Evolutionary conservation across 495 filamentous ascomycete species (phyloP).

Genomic region (Xylaria telfairii): DNA sequence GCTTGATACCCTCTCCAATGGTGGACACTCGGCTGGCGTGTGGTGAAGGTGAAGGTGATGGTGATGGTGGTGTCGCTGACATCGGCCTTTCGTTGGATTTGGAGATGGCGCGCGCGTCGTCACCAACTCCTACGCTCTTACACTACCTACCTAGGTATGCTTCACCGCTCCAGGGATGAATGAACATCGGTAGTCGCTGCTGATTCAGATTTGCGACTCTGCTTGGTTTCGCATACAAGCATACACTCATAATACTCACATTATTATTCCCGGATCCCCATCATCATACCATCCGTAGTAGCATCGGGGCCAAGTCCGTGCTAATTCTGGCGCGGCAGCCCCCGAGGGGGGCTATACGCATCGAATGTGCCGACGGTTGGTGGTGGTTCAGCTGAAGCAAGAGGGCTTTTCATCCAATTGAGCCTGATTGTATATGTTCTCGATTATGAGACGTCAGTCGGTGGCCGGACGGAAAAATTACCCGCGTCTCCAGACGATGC

Average conservation of each 20-base stretch:
- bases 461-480: slow-evolving; percentile 13
- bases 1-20: background rate
- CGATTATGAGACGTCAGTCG: slow-evolving; percentile 5
- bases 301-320: slow-evolving; percentile 14
- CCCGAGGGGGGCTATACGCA: background rate
- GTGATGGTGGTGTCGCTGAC: slow-evolving; percentile 10
- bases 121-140: background rate
- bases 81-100: background rate
- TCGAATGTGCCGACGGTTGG: slow-evolving; percentile 9
- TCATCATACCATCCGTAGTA: slow-evolving; percentile 9
- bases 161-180: slow-evolving; percentile 19
- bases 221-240: slow-evolving; percentile 16
- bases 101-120: slow-evolving; percentile 20
- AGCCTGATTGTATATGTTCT: slow-evolving; percentile 15
- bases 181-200: background rate
- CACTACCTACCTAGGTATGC: too few relatives aligned
- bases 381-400: slow-evolving; percentile 15
- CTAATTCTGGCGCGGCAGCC: slow-evolving; percentile 3
- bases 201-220: slow-evolving; percentile 22
- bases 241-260: slow-evolving; percentile 12
- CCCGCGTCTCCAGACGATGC: slow-evolving; percentile 21
- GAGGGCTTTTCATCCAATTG: slow-evolving; percentile 13
- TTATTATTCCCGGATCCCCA: slow-evolving; percentile 14
- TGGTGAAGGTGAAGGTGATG: slow-evolving; percentile 1
- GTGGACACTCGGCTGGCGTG: slow-evolving; percentile 3